A percentile compares a stretch with the other conserved stretches of the same genome.
phyloP scores from a whole-genome alignment of 140 eudicot genomes.

The Oenanthe javanica region DNA sequence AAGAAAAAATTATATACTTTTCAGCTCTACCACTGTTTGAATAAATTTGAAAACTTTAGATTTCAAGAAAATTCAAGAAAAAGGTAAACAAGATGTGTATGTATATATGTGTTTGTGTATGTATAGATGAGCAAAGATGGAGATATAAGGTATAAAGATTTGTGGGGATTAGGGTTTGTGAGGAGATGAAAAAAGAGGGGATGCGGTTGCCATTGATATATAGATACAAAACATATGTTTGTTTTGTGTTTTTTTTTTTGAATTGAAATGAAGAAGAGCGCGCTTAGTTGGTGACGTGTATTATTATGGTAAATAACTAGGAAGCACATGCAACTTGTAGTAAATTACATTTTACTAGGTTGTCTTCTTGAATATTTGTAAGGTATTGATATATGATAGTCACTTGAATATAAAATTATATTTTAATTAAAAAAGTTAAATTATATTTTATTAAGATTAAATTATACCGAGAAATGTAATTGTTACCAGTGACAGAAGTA shows the following conservation, averaged over 20 bases:
- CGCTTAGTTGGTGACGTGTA: constrained; percentile 6
- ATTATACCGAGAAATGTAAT: too few relatives aligned
- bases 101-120: neutral
- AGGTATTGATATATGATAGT: neutral
- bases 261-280: constrained; percentile 17
- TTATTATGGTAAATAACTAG: neutral
- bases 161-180: constrained; percentile 2
- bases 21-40: neutral
- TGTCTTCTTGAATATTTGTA: neutral
- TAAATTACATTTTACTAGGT: neutral
- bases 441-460: too few relatives aligned
- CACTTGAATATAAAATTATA: too few relatives aligned
- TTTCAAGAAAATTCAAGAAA: constrained; percentile 1
- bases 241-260: neutral
- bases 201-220: neutral
- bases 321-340: neutral
- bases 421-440: too few relatives aligned
- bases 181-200: neutral
- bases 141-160: neutral
- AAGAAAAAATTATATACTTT: neutral
- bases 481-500: too few relatives aligned
- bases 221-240: neutral
- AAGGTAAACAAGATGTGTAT: neutral
- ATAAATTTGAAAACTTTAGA: neutral
- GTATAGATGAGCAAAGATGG: neutral